Base-by-base conservation (phyloP, 192 early-diverging fungal genomes). In the Physocladia obscura region DNA sequence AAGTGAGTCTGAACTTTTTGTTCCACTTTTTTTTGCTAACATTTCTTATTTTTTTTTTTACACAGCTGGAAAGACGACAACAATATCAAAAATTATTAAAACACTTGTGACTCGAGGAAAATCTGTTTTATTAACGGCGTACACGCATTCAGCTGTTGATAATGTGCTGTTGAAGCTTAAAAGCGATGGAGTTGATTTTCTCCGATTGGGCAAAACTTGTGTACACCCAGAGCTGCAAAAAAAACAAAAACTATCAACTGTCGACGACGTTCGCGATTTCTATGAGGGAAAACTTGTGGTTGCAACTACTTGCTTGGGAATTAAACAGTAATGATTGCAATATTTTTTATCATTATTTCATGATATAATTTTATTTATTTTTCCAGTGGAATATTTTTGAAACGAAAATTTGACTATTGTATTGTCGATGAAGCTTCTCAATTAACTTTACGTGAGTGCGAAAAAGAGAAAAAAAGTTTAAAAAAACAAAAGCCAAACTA, bases 341-440 rank as follows among this genome's bases (percentile, higher is more conserved):
- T 13, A 44, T n/a, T 13, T 44, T n/a, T 44, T 44, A 8, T 44
- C 11, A 44, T 44, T 44, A 44, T 44, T n/a, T 44, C n/a, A 81
- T 69, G 76, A 76, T 24, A 22, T 44, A 50, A 49, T 22, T 76
- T 76, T 30, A 31, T 2, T 26, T 29, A 70, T 35, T 62, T 11
- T 60, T 2, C 0, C 62, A 91, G 90, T 61, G 71, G 87, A 5
- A 57, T 96, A 4, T 94, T 96, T 67, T 70, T 82, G 2, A 83
- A 82, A 59, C 84, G 90, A 40, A 69, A 77, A 49, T 98, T 98
- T 75, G 96, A 98, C 75, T 96, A 93, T 74, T 97, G 94, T 70
- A 95, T 98, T 54, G 87, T 98, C 3, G 96, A 98, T 76, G 96
- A 98, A 63, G 94, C 95, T 6, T 94, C 95, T 17, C 96, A 98